These are phyloP conservation scores for Falciphora oryzae DNA, from an alignment of 2,329 filamentous ascomycete species.

Conservation along the genomic window DNA sequence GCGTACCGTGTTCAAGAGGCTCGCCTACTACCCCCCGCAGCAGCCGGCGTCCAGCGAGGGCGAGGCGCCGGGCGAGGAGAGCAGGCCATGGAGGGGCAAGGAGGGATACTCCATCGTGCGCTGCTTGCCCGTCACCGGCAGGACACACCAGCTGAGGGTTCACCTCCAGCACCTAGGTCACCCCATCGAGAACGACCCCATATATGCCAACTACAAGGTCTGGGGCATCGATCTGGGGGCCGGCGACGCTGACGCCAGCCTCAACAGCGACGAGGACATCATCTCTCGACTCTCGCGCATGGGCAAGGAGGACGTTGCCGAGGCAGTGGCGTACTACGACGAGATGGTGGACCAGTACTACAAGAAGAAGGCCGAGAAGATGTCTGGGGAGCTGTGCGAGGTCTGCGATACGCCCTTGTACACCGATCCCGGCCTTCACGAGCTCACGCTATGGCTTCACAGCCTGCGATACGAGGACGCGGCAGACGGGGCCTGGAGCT, in stretches of 20 bases:
- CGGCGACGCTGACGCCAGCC: constrained; percentile 57
- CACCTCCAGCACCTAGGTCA: constrained; percentile 92
- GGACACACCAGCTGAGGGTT: constrained; percentile 91
- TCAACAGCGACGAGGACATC: constrained; percentile 80
- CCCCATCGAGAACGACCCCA: constrained; percentile 94
- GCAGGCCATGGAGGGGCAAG: constrained; percentile 42
- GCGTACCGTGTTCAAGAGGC: constrained; percentile 80
- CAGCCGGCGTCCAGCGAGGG: constrained; percentile 10
- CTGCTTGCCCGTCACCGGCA: constrained; percentile 85
- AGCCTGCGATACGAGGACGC: constrained; percentile 84
- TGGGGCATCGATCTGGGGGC: constrained; percentile 77
- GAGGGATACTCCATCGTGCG: constrained; percentile 91
- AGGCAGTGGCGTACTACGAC: constrained; percentile 88
- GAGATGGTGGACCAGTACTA: constrained; percentile 89
- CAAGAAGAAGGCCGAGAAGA: constrained; percentile 84
- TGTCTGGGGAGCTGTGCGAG: constrained; percentile 78
- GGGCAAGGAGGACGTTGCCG: constrained; percentile 89
- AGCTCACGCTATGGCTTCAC: constrained; percentile 90
- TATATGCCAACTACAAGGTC: constrained; percentile 90
- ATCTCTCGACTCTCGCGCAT: constrained; percentile 79
- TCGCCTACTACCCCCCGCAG: constrained; percentile 85
- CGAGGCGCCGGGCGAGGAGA: constrained; percentile 13
- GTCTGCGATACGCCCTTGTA: constrained; percentile 85
- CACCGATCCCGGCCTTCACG: constrained; percentile 83
- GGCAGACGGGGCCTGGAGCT: constrained; percentile 71